Percentiles rank a stretch among this genome's conserved stretches.
These are phyloP conservation scores for Ogataea polymorpha DNA, from an alignment of 805 yeast species.

Conservation along the genomic window DNA sequence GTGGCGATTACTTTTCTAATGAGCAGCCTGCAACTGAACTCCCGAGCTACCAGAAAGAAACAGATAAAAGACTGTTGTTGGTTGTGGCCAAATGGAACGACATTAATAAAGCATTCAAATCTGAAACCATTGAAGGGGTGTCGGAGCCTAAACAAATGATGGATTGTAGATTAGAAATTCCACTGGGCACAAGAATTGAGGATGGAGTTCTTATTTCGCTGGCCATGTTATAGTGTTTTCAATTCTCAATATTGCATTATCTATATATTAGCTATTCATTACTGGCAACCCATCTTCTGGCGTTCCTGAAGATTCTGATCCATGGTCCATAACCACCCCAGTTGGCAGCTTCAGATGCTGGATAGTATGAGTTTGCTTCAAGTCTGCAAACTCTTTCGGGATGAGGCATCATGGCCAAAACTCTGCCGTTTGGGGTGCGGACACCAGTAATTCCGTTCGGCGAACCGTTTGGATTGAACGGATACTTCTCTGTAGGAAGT, in stretches of 20 bases:
- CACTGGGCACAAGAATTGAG: constrained; percentile 59
- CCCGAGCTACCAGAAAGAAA: not conserved
- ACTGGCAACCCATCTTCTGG: constrained; percentile 81
- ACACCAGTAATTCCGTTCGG: constrained; percentile 92
- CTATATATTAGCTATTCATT: constrained; percentile 9
- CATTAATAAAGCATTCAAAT: constrained; percentile 48
- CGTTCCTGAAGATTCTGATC: constrained; percentile 88
- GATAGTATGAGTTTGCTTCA: constrained; percentile 91
- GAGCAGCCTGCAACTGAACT: constrained; percentile 17
- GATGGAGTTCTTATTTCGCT: constrained; percentile 66
- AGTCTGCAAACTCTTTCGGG: constrained; percentile 92
- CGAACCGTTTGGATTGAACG: constrained; percentile 96
- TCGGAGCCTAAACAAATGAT: constrained; percentile 59
- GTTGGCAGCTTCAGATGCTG: constrained; percentile 49
- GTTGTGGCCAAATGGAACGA: constrained; percentile 65
- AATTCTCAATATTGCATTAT: constrained; percentile 1
- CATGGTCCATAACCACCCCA: constrained; percentile 94
- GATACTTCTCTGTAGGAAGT: constrained; percentile 73
- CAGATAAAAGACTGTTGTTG: constrained; percentile 38
- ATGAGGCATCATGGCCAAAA: constrained; percentile 98
- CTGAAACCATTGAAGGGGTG: constrained; percentile 54
- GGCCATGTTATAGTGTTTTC: constrained; percentile 29
- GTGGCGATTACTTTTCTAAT: constrained; percentile 59
- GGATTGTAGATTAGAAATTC: constrained; percentile 55
- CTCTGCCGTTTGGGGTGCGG: constrained; percentile 87